Percentiles rank a stretch among this genome's conserved stretches.
Conservation (phyloP, 805 yeast species). For the Kazachstania africana region DNA sequence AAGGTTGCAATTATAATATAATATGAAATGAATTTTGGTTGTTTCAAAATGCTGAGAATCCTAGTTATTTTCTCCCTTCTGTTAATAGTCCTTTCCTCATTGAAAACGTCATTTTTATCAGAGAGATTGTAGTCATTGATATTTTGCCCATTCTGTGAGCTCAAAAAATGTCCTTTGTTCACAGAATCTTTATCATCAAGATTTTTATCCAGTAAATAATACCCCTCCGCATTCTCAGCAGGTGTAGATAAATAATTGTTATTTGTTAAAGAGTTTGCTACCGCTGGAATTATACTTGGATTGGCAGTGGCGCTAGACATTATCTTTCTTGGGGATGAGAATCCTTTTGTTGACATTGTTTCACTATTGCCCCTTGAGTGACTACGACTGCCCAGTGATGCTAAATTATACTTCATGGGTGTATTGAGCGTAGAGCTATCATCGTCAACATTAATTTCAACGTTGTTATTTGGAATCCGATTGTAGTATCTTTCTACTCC, state of each 20-base stretch:
- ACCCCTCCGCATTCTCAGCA: background rate
- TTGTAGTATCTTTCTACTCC: too few species aligned
- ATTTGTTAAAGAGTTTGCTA: too few species aligned
- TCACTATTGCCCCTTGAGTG: background rate
- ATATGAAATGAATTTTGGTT: slow-evolving; percentile 36
- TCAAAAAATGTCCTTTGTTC: too few species aligned
- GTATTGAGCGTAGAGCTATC: background rate
- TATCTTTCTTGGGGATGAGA: background rate
- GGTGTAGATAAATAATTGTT: background rate
- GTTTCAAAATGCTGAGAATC: slow-evolving; percentile 10
- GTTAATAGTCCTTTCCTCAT: too few species aligned
- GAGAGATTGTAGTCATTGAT: too few species aligned
- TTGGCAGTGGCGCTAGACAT: background rate
- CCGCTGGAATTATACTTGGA: too few species aligned
- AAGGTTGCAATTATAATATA: slow-evolving; percentile 43
- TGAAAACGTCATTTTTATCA: too few species aligned
- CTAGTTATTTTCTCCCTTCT: slow-evolving; percentile 7
- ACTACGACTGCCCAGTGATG: background rate
- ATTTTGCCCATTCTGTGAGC: too few species aligned
- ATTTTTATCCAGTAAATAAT: background rate
- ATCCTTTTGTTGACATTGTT: background rate
- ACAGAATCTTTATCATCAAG: background rate
- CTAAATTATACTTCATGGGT: background rate
- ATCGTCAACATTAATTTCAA: slow-evolving; percentile 1
- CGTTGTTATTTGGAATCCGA: too few species aligned